Conservation (phyloP, 78 protist species). For the Chrysochromulina parva region DNA sequence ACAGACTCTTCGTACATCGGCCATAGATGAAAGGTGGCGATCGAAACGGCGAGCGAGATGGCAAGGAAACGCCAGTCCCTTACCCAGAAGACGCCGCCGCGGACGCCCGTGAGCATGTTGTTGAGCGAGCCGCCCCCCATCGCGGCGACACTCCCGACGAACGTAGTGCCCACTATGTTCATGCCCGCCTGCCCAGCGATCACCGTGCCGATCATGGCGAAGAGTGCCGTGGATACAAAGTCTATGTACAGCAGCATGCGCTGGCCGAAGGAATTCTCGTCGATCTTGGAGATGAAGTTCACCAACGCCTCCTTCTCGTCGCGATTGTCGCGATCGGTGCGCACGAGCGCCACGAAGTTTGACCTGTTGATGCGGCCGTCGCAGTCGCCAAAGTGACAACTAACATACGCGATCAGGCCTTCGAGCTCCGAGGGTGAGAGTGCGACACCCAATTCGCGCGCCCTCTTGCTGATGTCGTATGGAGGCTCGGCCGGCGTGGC, state of each 20-base stretch:
- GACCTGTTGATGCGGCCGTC: background rate
- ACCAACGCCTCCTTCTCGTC: background rate
- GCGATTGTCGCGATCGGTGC: background rate
- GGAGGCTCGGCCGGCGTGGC: too few relatives aligned
- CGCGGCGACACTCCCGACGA: background rate
- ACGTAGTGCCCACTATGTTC: conserved; percentile 5
- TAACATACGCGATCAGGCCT: background rate
- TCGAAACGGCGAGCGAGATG: background rate
- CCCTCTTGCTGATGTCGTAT: too few relatives aligned
- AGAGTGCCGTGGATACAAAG: background rate
- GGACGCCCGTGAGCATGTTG: background rate
- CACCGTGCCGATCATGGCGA: background rate
- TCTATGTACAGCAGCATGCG: background rate
- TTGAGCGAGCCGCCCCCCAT: conserved; percentile 16
- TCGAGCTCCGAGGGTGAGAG: background rate
- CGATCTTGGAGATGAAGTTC: background rate
- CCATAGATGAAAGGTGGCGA: background rate
- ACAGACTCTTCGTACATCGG: background rate
- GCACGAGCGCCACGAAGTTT: background rate
- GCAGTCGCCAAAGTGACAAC: background rate
- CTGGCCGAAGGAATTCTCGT: background rate
- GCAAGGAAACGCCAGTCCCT: background rate
- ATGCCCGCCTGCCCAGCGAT: conserved; percentile 17
- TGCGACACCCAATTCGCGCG: background rate
- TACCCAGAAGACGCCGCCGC: background rate